These are phyloP conservation scores for Neurospora sp. DNA, from an alignment of 495 filamentous ascomycete species.

Conservation along the genomic window DNA sequence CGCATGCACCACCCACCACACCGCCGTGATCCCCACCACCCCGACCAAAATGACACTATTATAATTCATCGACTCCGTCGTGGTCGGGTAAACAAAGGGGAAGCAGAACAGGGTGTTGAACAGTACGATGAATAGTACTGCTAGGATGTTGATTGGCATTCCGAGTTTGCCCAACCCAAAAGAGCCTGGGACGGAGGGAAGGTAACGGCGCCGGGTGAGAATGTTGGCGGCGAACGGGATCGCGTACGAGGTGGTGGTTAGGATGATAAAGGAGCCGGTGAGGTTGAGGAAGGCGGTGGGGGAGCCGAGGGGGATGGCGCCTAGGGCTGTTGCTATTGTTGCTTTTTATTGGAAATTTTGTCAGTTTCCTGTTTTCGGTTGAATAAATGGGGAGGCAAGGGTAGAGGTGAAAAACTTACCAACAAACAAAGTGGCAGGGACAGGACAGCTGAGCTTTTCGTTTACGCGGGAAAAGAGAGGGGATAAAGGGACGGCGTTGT, in stretches of 20 bases:
- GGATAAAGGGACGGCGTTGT: constrained; percentile 51
- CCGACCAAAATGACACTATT: constrained; percentile 55
- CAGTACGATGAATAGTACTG: constrained; percentile 53
- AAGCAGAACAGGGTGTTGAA: constrained; percentile 72
- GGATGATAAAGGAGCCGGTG: constrained; percentile 63
- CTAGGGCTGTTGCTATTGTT: constrained; percentile 52
- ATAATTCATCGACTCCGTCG: constrained; percentile 58
- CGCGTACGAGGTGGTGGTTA: constrained; percentile 63
- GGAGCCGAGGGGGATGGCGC: constrained; percentile 63
- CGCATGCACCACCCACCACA: constrained; percentile 59
- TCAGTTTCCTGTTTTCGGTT: no score
- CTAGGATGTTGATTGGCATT: constrained; percentile 45
- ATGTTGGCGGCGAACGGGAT: constrained; percentile 68
- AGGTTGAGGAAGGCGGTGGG: constrained; percentile 68
- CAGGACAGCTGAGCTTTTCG: constrained; percentile 48
- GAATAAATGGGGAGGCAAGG: no score
- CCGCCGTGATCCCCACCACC: constrained; percentile 35
- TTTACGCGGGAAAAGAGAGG: constrained; percentile 37
- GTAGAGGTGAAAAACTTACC: constrained; percentile 10
- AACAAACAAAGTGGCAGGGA: constrained; percentile 57
- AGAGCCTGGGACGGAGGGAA: constrained; percentile 44
- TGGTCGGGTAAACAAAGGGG: constrained; percentile 46
- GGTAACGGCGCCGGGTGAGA: constrained; percentile 49
- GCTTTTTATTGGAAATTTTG: constrained; percentile 6
- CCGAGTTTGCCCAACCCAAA: constrained; percentile 61